These are phyloP conservation scores for Plasmodium chabaudi DNA, from an alignment of 169 alveolate genomes.

Conservation along the genomic window DNA sequence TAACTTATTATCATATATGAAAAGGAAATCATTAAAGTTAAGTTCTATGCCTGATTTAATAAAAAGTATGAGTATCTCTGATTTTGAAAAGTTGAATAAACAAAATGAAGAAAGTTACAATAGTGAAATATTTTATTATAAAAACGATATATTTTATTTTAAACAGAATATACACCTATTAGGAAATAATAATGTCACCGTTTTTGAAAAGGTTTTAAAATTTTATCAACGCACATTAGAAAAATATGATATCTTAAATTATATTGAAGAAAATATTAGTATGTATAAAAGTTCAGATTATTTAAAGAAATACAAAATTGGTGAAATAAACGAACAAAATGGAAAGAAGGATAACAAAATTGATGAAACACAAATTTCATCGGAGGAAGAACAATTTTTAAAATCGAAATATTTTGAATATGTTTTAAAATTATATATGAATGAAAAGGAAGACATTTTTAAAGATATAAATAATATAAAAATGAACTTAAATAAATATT, in stretches of 20 bases:
- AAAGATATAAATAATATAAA: constrained; percentile 60
- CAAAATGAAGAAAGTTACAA: not conserved
- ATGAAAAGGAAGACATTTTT: constrained; percentile 48
- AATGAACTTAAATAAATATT: constrained; percentile 67
- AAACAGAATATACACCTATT: constrained; percentile 62
- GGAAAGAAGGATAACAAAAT: not conserved
- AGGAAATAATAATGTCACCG: constrained; percentile 39
- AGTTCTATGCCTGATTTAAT: constrained; percentile 7
- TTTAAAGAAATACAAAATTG: not conserved
- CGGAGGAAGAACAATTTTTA: constrained; percentile 14
- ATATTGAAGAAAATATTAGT: constrained; percentile 44
- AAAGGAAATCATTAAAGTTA: constrained; percentile 30
- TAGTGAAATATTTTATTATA: constrained; percentile 3
- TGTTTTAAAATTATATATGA: constrained; percentile 46
- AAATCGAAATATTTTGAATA: constrained; percentile 24
- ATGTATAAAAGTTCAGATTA: not conserved
- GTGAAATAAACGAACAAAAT: not conserved
- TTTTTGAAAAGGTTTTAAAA: constrained; percentile 62
- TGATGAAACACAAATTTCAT: not conserved
- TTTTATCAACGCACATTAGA: constrained; percentile 46
- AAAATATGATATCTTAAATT: constrained; percentile 39
- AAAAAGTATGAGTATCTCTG: constrained; percentile 16
- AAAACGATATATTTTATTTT: constrained; percentile 61
- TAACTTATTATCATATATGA: constrained; percentile 52
- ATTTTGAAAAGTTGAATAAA: not conserved